Evolutionary conservation across 352 stramenopile genomes (phyloP).

Genomic region (Elongisporangium anandrum): DNA sequence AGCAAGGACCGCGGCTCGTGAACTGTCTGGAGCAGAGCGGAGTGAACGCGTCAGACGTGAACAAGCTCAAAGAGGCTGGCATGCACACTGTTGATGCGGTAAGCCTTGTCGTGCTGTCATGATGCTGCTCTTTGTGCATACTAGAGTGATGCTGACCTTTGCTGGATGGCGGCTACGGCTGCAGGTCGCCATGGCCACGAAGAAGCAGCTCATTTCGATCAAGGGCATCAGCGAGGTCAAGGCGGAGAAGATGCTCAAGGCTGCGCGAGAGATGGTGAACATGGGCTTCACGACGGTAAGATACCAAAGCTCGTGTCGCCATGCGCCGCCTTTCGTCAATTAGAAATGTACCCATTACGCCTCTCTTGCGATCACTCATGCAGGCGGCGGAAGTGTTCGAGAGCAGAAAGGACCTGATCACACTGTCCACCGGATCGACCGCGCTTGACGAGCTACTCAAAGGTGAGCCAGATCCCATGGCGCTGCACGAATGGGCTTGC

Average conservation of each 20-base stretch:
- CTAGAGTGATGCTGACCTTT: not conserved
- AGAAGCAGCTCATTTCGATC: conserved; percentile 96
- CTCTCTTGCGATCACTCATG: not conserved
- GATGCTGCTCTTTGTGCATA: not conserved
- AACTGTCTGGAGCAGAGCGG: conserved; percentile 94
- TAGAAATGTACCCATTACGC: not conserved
- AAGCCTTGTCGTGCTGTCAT: conserved; percentile 1
- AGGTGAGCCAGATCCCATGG: conserved; percentile 26
- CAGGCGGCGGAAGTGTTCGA: conserved; percentile 87
- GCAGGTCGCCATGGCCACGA: conserved; percentile 94
- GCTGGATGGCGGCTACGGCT: too few species aligned
- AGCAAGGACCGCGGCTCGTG: conserved; percentile 82
- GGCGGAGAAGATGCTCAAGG: conserved; percentile 98
- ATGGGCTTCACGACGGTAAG: conserved; percentile 98
- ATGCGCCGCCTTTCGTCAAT: not conserved
- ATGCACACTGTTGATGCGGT: conserved; percentile 98
- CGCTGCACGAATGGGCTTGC: not conserved
- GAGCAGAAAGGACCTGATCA: conserved; percentile 91
- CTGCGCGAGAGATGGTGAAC: conserved; percentile 95
- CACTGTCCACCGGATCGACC: conserved; percentile 91
- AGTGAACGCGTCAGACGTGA: conserved; percentile 96
- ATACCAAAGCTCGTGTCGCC: not conserved
- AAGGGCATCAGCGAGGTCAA: conserved; percentile 99
- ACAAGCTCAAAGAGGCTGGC: conserved; percentile 96
- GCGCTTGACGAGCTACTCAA: conserved; percentile 88